Evolutionary conservation across 306 rosid species (phyloP).

Genomic region (Oxytropis ochrocephala): DNA sequence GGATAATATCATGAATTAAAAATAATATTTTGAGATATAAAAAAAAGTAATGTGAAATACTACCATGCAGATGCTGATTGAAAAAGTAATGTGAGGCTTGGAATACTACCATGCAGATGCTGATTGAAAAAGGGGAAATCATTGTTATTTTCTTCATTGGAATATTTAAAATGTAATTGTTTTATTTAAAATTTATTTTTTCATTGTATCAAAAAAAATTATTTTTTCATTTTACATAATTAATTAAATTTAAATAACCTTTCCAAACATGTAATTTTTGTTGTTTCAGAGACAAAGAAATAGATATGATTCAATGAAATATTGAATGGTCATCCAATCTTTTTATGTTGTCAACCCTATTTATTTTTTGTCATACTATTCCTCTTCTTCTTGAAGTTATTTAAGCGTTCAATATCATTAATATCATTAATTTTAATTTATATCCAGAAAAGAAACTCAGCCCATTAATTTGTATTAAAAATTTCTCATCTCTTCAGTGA

Average conservation of each 20-base stretch:
- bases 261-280: not conserved
- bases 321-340: not conserved
- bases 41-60: no score
- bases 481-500: not conserved
- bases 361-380: no score
- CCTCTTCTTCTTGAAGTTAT: no score
- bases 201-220: no score
- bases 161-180: not conserved
- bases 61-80: not conserved
- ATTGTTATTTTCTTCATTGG: not conserved
- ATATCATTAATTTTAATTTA: slow-evolving; percentile 6
- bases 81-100: not conserved
- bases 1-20: no score
- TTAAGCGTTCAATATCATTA: not conserved
- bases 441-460: not conserved
- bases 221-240: no score
- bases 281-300: not conserved
- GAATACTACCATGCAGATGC: not conserved
- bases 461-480: not conserved
- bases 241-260: no score
- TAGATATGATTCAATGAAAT: not conserved
- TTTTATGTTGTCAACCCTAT: no score
- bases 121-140: not conserved
- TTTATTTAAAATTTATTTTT: no score
- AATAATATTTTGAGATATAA: no score